Evolutionary conservation across 805 yeast species (phyloP).

Genomic region (Kuraishia piskuri): DNA sequence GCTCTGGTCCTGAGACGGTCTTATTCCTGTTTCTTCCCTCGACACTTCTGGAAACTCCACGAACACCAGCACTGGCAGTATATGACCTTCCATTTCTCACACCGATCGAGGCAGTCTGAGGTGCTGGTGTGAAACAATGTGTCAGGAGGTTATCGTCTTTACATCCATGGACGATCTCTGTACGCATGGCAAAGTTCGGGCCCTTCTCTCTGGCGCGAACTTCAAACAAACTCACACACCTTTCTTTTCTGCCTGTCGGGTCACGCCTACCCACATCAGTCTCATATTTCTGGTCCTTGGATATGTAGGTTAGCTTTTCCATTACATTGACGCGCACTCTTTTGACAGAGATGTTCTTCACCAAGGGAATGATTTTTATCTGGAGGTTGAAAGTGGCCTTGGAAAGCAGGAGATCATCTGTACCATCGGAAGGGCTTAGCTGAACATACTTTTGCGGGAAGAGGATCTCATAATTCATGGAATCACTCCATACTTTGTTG

Average conservation of each 20-base stretch:
- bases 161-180: slow-evolving; percentile 50
- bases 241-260: slow-evolving; percentile 30
- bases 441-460: slow-evolving; percentile 64
- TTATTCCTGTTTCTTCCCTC: background rate
- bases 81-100: background rate
- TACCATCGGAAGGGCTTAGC: slow-evolving; percentile 42
- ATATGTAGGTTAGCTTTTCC: slow-evolving; percentile 57
- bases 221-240: slow-evolving; percentile 53
- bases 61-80: background rate
- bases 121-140: slow-evolving; percentile 30
- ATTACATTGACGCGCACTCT: slow-evolving; percentile 57
- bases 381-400: slow-evolving; percentile 34
- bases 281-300: slow-evolving; percentile 44
- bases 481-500: slow-evolving; percentile 65
- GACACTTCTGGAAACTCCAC: too few relatives aligned
- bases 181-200: slow-evolving; percentile 33
- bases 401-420: slow-evolving; percentile 14
- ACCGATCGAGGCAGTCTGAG: background rate
- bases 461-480: slow-evolving; percentile 62
- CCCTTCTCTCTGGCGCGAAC: slow-evolving; percentile 44
- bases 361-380: slow-evolving; percentile 58
- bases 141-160: slow-evolving; percentile 54
- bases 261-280: slow-evolving; percentile 39
- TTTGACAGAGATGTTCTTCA: slow-evolving; percentile 52
- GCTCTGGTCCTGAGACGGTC: slow-evolving; percentile 10